Evolutionary conservation across 495 filamentous ascomycete genomes (phyloP).

Genomic region (Aspergillus olivimuriae): DNA sequence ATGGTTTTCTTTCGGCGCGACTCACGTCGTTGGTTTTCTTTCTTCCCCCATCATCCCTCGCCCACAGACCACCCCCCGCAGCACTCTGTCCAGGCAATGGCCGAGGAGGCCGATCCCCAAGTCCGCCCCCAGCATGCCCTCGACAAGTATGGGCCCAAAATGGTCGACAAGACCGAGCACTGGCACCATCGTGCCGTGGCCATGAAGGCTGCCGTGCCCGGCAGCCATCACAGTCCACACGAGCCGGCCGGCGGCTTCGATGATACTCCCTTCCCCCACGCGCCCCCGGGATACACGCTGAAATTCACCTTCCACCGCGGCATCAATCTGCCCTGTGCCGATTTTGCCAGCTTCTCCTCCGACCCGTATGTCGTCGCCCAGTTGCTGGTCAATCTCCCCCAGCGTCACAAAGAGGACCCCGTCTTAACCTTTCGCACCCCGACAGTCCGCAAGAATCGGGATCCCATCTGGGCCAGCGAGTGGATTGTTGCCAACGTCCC

Average conservation of each 20-base stretch:
- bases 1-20: too few species aligned
- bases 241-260: conserved; percentile 74
- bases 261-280: conserved; percentile 64
- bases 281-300: conserved; percentile 71
- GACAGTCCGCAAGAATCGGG: conserved; percentile 60
- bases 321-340: conserved; percentile 71
- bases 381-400: conserved; percentile 53
- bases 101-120: conserved; percentile 10
- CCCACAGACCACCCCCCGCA: too few species aligned
- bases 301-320: conserved; percentile 81
- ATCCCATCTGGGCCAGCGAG: conserved; percentile 75
- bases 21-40: too few species aligned
- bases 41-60: too few species aligned
- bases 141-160: conserved; percentile 39
- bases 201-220: conserved; percentile 18
- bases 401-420: conserved; percentile 75
- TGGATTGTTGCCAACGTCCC: conserved; percentile 89
- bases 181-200: conserved; percentile 44
- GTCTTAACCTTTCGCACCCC: conserved; percentile 64
- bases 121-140: conserved; percentile 19
- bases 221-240: conserved; percentile 11
- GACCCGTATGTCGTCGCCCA: conserved; percentile 79
- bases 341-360: conserved; percentile 68
- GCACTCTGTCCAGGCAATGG: too few species aligned
- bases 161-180: conserved; percentile 53